A percentile compares a stretch with the other conserved stretches of the same genome.
These are phyloP conservation scores for Fusarium sp. DNA, from an alignment of 2,329 filamentous ascomycete species.

Conservation along the genomic window DNA sequence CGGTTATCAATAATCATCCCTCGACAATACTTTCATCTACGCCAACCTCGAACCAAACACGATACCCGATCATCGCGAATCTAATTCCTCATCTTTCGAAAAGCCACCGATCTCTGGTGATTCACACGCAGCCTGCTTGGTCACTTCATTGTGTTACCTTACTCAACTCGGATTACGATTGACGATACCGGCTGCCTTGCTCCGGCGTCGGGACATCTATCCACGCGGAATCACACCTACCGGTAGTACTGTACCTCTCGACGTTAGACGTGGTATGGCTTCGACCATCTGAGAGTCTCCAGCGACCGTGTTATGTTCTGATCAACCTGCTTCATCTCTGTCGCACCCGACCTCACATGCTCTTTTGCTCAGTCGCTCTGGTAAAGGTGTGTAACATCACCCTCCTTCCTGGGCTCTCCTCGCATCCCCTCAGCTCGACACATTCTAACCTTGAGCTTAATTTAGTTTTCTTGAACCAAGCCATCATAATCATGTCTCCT, in stretches of 20 bases:
- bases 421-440: conserved; percentile 1
- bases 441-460: conserved; percentile 17
- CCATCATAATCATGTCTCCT: conserved; percentile 40
- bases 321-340: conserved; percentile 39
- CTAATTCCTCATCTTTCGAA: not conserved
- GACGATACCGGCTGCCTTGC: conserved; percentile 32
- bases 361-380: conserved; percentile 24
- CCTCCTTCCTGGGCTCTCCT: not conserved
- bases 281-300: conserved; percentile 36
- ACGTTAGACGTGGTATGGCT: conserved; percentile 44
- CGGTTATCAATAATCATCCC: not conserved
- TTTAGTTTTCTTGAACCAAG: conserved; percentile 28
- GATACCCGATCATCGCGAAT: not conserved
- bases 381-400: conserved; percentile 42
- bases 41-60: not conserved
- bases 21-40: not conserved
- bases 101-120: conserved; percentile 1
- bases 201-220: conserved; percentile 22
- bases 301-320: conserved; percentile 42
- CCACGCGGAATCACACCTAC: conserved; percentile 19
- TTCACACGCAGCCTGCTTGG: conserved; percentile 12
- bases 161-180: conserved; percentile 33
- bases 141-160: conserved; percentile 41
- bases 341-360: conserved; percentile 38
- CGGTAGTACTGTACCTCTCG: conserved; percentile 27